Base-by-base conservation (phyloP, 805 yeast genomes). In the Candida adriatica region DNA sequence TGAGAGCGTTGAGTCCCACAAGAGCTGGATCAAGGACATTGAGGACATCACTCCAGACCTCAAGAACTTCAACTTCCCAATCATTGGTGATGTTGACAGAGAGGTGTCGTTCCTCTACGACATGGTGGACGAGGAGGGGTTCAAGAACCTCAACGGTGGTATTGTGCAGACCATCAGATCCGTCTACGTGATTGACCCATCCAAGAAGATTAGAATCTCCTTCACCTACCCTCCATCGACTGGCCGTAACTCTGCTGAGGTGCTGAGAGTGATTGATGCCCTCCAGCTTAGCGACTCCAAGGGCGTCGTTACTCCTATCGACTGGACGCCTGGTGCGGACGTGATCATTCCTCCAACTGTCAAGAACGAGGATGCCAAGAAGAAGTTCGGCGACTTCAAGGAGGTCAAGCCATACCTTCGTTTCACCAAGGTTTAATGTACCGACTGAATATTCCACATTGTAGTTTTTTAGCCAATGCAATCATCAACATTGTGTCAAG, bases 241-340 rank as follows among this genome's bases (percentile, higher is more conserved):
- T 40, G 96, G 96, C 58, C 82, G 96, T 72, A 87, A 88, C 77
- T 73, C 95, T 41, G 73, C 83, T 37, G 96, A 87, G 69, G 90
- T 87, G 22, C 69, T 88, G 60, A 81, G 96, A 66, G 94, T 82
- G 35, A 64, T 87, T 43, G 95, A 85, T 58, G 82, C 95, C 33
- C 67, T 87, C 58, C 95, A 86, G 68, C 66, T 76, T 43, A 84
- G 86, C 49, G 96, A 88, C 62, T 69, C 73, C 55, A 66, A 74
- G 62, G 84, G 90, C 53, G 73, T 87, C 45, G 92, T 84, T 40
- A 87, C 96, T 27, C 95, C 95, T 39, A 82, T 84, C 55, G 76
- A 88, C 73, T 87, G 96, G 96, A 70, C 68, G 37, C 77, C 71
- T 34, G 95, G 95, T 46, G 74, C 84, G 50, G 96, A 87, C 56